Percentiles rank a stretch among this genome's conserved stretches.
Conservation (phyloP, 768 basidiomycete genomes). For the Boletus reticuloceps region DNA sequence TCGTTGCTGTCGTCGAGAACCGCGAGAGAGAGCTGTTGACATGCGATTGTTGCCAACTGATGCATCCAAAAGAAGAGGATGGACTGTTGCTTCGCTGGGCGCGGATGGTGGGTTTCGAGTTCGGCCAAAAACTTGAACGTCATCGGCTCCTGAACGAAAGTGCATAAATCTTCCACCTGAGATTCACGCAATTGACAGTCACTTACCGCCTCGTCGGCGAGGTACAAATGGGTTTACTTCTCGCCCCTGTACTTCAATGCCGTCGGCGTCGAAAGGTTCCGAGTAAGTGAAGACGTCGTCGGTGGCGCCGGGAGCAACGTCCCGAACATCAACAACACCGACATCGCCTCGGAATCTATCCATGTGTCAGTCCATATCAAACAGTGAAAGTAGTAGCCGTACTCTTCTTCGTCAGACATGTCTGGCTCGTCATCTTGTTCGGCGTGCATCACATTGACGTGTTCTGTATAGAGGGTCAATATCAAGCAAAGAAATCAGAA, state of each 20-base stretch:
- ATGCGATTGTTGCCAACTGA: conserved; percentile 44
- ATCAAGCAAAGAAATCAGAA: not conserved
- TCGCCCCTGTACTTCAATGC: conserved; percentile 43
- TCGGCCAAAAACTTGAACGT: conserved; percentile 62
- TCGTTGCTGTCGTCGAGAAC: conserved; percentile 55
- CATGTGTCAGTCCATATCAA: conserved; percentile 14
- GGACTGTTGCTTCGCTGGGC: conserved; percentile 69
- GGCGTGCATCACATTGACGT: conserved; percentile 59
- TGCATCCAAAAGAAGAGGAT: conserved; percentile 77
- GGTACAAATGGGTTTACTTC: conserved; percentile 42
- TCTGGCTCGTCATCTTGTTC: conserved; percentile 63
- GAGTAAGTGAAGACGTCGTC: conserved; percentile 58
- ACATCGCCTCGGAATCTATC: conserved; percentile 41
- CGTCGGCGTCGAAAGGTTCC: conserved; percentile 48
- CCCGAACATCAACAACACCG: conserved; percentile 36
- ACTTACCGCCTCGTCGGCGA: conserved; percentile 47
- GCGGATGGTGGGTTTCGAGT: conserved; percentile 48
- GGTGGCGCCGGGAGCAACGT: conserved; percentile 28
- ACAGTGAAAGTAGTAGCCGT: conserved; percentile 22
- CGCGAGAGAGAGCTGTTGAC: conserved; percentile 44
- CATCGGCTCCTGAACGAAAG: conserved; percentile 44
- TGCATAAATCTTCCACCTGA: not conserved
- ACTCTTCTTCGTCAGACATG: conserved; percentile 69
- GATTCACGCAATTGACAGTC: not conserved
- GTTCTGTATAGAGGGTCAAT: conserved; percentile 30